Percentiles rank a stretch among this genome's conserved stretches.
phyloP scores from a whole-genome alignment of 2,329 filamentous ascomycete genomes.

The Xylaria polymorpha region DNA sequence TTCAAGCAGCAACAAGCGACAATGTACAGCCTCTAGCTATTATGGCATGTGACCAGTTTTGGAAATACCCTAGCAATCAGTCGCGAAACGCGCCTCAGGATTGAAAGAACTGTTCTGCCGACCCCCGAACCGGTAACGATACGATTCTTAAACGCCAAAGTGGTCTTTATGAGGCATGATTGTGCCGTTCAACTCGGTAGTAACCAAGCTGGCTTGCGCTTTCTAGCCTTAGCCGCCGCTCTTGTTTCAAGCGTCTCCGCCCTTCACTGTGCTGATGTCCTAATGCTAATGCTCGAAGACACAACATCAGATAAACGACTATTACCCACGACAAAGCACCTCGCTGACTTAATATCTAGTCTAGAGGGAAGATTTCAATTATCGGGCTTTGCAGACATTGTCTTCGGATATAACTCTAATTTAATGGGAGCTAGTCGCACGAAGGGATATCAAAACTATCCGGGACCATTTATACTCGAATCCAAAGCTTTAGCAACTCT shows the following conservation, averaged over 20 bases:
- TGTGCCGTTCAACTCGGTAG: slow-evolving; percentile 28
- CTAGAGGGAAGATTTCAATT: background rate
- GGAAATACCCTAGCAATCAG: slow-evolving; percentile 31
- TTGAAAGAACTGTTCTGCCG: slow-evolving; percentile 24
- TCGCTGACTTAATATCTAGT: too few relatives aligned
- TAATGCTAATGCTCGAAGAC: slow-evolving; percentile 20
- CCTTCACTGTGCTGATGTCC: background rate
- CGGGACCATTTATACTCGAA: background rate
- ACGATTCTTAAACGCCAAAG: slow-evolving; percentile 23
- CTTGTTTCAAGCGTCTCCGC: slow-evolving; percentile 1
- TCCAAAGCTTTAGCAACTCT: slow-evolving; percentile 2
- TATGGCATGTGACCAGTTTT: slow-evolving; percentile 31
- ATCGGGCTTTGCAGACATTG: slow-evolving; percentile 16
- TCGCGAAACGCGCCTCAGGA: slow-evolving; percentile 21
- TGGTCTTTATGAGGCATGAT: slow-evolving; percentile 26
- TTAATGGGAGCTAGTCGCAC: background rate
- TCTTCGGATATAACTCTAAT: slow-evolving; percentile 9
- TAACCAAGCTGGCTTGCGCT: slow-evolving; percentile 27
- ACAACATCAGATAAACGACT: slow-evolving; percentile 22
- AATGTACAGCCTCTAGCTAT: slow-evolving; percentile 32
- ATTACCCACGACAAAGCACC: slow-evolving; percentile 17
- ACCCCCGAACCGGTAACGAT: slow-evolving; percentile 22
- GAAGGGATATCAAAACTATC: background rate
- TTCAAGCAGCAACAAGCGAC: slow-evolving; percentile 28
- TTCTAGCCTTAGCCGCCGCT: slow-evolving; percentile 17